A percentile compares a stretch with the other conserved stretches of the same genome.
phyloP scores from a whole-genome alignment of 768 basidiomycete species.

The Mycena vulgaris region DNA sequence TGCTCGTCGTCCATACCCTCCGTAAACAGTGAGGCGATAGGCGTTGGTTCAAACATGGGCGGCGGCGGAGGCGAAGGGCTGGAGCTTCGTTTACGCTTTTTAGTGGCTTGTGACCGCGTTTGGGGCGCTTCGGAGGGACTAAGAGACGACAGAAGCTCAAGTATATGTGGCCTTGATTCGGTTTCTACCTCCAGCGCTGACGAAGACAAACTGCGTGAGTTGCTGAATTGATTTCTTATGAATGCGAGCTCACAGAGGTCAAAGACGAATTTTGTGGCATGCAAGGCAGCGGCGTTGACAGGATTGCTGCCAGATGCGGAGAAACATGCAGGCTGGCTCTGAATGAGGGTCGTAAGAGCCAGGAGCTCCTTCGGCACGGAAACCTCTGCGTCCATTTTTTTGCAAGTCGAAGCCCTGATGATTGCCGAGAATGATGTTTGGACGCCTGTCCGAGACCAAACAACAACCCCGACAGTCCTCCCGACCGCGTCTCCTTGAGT shows the following conservation, averaged over 20 bases:
- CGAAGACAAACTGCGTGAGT: conserved; percentile 15
- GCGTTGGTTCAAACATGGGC: conserved; percentile 69
- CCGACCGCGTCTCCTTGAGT: no score
- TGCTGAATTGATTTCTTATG: background rate
- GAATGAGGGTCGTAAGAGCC: conserved; percentile 68
- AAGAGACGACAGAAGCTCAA: conserved; percentile 76
- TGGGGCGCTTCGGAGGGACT: conserved; percentile 78
- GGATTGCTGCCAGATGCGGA: conserved; percentile 65
- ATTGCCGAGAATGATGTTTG: no score
- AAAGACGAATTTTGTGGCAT: conserved; percentile 82
- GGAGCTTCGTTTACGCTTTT: conserved; percentile 60
- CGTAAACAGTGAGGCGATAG: conserved; percentile 80
- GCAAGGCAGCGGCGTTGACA: conserved; percentile 71
- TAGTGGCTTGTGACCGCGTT: conserved; percentile 77
- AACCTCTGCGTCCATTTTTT: conserved; percentile 25
- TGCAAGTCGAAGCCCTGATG: conserved; percentile 9
- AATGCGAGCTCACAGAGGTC: conserved; percentile 72
- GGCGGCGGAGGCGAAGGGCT: conserved; percentile 51
- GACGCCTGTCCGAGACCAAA: no score
- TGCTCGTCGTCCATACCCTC: conserved; percentile 89
- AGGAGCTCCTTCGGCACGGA: conserved; percentile 55
- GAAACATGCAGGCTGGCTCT: conserved; percentile 68
- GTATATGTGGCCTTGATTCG: conserved; percentile 74
- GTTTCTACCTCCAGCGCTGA: conserved; percentile 72
- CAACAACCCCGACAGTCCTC: background rate